Evolutionary conservation across 2,329 filamentous ascomycete species (phyloP), one percentile per base, ranked within the genome.

Genomic region (Aspergillus calidoustus): DNA sequence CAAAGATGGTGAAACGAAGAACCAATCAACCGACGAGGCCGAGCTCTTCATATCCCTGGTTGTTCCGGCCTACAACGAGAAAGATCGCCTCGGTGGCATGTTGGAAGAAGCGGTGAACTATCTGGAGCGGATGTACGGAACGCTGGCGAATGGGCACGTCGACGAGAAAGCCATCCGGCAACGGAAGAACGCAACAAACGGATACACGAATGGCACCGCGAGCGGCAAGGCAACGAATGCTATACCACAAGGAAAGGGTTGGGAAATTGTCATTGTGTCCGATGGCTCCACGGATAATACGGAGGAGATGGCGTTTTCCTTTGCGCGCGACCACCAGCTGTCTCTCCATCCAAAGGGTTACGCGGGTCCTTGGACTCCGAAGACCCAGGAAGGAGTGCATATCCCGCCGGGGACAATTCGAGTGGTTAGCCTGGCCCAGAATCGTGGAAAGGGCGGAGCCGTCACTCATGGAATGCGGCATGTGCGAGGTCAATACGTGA

Each of bases 391-490:
- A 30, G 80, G 79, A 7, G 81, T 84, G 4, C 83, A 83, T 62
- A 86, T 86, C 25, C 84, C 92, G 23, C 88, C 94, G 66, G 92
- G 94, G 60, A 85, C 91, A 49, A 85, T 99, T 61, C 86, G 95
- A 11, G 87, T 99, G 15, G 86, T 97, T 53, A 87, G 84, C 7
- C 81, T 99, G 56, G 87, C 88, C 64, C 81, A 87, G 76, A 99
- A 99, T 76, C 86, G 95, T 63, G 95, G 95, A 63, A 99, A 99
- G 79, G 95, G 95, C 57, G 95, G 95, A 23, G 92, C 92, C 7
- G 95, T 98, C 44, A 96, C 92, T 3, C 95, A 99, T 77, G 95
- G 95, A 8, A 90, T 99, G 83, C 86, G 95, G 43, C 95, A 99
- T 79, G 93, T 91, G 5, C 85, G 95, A 50, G 95, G 95, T 17